Evolutionary conservation across 2,329 filamentous ascomycete genomes (phyloP).

Genomic region (Endothia cerciana): DNA sequence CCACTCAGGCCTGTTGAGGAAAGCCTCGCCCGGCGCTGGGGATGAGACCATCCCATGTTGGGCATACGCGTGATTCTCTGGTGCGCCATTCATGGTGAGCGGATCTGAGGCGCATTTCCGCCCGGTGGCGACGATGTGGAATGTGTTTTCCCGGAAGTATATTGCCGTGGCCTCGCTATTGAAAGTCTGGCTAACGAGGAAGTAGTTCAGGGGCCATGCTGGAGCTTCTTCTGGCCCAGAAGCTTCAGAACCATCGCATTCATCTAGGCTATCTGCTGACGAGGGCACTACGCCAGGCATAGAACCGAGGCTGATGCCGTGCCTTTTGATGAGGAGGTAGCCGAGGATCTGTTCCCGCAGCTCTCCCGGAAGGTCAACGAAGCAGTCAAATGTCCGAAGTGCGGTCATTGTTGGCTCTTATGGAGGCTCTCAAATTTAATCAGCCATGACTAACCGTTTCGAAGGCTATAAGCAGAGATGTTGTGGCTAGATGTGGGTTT

Average conservation of each 20-base stretch:
- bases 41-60: neutral
- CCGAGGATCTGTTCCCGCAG: conserved; percentile 36
- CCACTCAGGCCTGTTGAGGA: conserved; percentile 5
- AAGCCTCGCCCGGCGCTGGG: conserved; percentile 4
- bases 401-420: neutral
- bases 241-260: neutral
- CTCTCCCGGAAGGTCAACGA: conserved; percentile 38
- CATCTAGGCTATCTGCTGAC: neutral
- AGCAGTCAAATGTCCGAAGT: conserved; percentile 31
- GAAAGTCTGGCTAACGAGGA: conserved; percentile 29
- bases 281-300: neutral
- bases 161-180: conserved; percentile 33
- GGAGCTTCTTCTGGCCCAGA: neutral
- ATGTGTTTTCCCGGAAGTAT: conserved; percentile 37
- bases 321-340: conserved; percentile 32
- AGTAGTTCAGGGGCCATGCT: conserved; percentile 16
- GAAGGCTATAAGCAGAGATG: neutral
- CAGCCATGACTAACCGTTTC: too few species aligned
- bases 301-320: conserved; percentile 31
- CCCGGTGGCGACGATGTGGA: conserved; percentile 32
- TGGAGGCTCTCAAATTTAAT: neutral
- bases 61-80: too few species aligned
- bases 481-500: too few species aligned
- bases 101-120: neutral
- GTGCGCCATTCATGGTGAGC: neutral